Conservation (phyloP, 2,329 filamentous ascomycete genomes). For the Monascus ruber region DNA sequence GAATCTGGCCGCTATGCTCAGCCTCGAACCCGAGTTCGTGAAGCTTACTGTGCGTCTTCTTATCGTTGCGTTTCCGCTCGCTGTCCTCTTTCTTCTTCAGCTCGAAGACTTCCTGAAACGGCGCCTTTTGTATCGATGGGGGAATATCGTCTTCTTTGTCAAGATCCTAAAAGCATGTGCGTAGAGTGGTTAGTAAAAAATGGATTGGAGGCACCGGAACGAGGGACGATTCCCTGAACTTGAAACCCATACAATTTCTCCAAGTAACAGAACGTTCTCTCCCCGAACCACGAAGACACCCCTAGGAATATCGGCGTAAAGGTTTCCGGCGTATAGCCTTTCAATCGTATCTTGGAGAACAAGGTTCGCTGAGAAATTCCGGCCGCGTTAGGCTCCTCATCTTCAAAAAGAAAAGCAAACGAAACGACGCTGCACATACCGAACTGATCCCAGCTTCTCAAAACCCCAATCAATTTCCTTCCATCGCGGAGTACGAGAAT, state of each 20-base stretch:
- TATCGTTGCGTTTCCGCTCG: constrained; percentile 61
- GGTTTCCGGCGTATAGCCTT: constrained; percentile 61
- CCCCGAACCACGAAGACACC: constrained; percentile 88
- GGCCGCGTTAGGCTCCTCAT: background rate
- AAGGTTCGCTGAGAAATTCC: constrained; percentile 61
- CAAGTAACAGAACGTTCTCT: constrained; percentile 91
- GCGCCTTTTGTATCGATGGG: constrained; percentile 53
- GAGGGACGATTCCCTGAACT: too few relatives aligned
- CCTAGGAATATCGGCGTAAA: constrained; percentile 75
- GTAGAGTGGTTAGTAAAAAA: too few relatives aligned
- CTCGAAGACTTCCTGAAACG: constrained; percentile 58
- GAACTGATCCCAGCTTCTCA: constrained; percentile 96
- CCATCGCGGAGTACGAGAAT: constrained; percentile 86
- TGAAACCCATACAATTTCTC: constrained; percentile 57
- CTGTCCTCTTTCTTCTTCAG: constrained; percentile 61
- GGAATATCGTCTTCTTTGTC: constrained; percentile 89
- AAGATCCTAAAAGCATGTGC: constrained; percentile 48
- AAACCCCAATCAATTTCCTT: constrained; percentile 80
- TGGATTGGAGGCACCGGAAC: too few relatives aligned
- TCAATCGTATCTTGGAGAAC: constrained; percentile 89
- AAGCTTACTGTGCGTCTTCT: constrained; percentile 58
- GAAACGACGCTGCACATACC: constrained; percentile 44
- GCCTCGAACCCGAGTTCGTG: constrained; percentile 76
- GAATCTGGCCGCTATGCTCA: constrained; percentile 64
- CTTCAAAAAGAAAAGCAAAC: background rate